Evolutionary conservation across 768 basidiomycete genomes (phyloP).

Genomic region (Termitomyces sp.): DNA sequence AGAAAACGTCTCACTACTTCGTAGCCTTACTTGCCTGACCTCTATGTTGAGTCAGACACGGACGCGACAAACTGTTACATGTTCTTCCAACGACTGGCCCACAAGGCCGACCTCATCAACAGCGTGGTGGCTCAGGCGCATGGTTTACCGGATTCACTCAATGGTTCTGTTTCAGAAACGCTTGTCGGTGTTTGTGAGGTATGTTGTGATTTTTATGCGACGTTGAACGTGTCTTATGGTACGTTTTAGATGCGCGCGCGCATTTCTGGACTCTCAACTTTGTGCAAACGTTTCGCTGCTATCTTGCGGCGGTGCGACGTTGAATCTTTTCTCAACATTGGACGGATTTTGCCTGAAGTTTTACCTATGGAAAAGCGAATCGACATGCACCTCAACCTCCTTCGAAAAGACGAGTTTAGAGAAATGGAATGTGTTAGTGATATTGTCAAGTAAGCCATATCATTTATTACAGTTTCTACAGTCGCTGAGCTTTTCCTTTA

Average conservation of each 20-base stretch:
- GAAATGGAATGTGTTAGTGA: slow-evolving; percentile 94
- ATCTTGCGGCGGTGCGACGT: slow-evolving; percentile 78
- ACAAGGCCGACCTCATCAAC: slow-evolving; percentile 86
- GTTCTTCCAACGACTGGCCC: slow-evolving; percentile 86
- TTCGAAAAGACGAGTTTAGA: slow-evolving; percentile 85
- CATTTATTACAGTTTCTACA: slow-evolving; percentile 6
- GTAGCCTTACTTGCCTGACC: slow-evolving; percentile 88
- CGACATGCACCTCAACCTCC: slow-evolving; percentile 84
- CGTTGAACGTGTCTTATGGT: not conserved
- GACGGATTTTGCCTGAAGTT: slow-evolving; percentile 79
- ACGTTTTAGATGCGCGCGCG: slow-evolving; percentile 70
- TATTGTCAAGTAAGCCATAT: slow-evolving; percentile 65
- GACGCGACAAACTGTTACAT: slow-evolving; percentile 88
- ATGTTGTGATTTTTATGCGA: slow-evolving; percentile 12
- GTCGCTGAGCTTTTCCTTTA: slow-evolving; percentile 23
- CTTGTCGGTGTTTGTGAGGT: slow-evolving; percentile 96
- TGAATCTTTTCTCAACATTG: slow-evolving; percentile 81
- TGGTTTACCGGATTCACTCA: slow-evolving; percentile 80
- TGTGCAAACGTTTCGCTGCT: slow-evolving; percentile 88
- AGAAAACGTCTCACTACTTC: slow-evolving; percentile 1
- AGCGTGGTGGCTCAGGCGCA: slow-evolving; percentile 78
- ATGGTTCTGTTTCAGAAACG: slow-evolving; percentile 73
- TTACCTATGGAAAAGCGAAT: slow-evolving; percentile 86
- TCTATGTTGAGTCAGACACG: slow-evolving; percentile 85
- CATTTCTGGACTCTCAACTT: slow-evolving; percentile 70